Percentiles rank a stretch among this genome's conserved stretches.
Conservation (phyloP, 306 rosid genomes). For the Sicyos baderoa region DNA sequence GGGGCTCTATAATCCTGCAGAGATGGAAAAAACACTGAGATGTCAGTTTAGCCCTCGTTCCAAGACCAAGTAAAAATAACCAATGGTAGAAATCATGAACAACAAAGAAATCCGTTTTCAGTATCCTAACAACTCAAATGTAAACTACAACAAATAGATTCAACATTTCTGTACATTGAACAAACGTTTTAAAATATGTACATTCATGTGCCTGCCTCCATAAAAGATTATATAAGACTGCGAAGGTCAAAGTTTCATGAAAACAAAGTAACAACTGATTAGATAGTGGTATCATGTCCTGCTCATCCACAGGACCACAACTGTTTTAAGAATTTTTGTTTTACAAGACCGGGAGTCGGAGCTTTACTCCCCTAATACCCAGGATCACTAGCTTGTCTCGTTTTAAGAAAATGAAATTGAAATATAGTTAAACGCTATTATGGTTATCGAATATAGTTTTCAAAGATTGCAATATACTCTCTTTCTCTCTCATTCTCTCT, state of each 20-base stretch:
- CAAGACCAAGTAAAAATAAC: not conserved
- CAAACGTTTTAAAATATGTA: not conserved
- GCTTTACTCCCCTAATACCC: no score
- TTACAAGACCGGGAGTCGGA: no score
- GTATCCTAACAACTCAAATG: not conserved
- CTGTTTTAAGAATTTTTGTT: no score
- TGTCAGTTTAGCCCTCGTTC: slow-evolving; percentile 2
- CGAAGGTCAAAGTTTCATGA: not conserved
- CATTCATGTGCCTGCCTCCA: not conserved
- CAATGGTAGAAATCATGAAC: not conserved
- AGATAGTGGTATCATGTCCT: not conserved
- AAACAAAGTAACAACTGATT: not conserved
- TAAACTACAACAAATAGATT: not conserved
- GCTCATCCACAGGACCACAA: slow-evolving; percentile 5
- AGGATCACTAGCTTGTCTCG: no score
- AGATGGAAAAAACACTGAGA: slow-evolving; percentile 16
- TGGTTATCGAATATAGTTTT: not conserved
- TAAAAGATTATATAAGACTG: not conserved
- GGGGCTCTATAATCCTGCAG: slow-evolving; percentile 89
- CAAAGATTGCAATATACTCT: not conserved
- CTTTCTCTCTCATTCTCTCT: not conserved
- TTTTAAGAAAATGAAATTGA: not conserved
- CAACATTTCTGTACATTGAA: not conserved
- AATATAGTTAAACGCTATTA: not conserved
- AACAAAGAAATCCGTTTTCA: not conserved